Evolutionary conservation across 2,329 filamentous ascomycete genomes (phyloP).

Genomic region (Thielaviopsis populi): DNA sequence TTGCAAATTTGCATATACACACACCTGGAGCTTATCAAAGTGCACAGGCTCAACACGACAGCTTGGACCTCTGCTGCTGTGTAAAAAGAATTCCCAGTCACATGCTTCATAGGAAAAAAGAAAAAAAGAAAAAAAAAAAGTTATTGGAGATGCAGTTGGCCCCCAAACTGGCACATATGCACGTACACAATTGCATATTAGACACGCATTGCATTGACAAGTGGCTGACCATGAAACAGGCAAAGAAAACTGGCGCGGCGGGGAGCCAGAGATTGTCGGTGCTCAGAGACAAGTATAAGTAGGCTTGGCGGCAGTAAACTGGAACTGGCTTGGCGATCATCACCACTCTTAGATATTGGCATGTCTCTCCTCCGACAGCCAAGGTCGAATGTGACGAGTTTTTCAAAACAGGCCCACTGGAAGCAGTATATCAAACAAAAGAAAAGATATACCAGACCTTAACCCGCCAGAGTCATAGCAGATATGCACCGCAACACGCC

Average conservation of each 20-base stretch:
- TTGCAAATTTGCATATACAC: not conserved
- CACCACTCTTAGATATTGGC: not conserved
- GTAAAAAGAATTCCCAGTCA: not conserved
- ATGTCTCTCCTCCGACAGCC: not conserved
- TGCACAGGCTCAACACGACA: too few species aligned
- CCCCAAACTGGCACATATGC: not conserved
- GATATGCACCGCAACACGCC: too few species aligned
- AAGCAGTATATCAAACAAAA: not conserved
- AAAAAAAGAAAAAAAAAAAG: too few species aligned
- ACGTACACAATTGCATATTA: not conserved
- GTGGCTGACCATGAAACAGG: not conserved
- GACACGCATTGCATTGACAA: not conserved
- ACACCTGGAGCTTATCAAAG: not conserved
- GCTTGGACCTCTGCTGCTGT: too few species aligned
- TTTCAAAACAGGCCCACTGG: not conserved
- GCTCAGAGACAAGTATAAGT: not conserved
- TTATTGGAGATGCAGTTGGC: not conserved
- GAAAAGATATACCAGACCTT: not conserved
- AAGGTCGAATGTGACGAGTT: not conserved
- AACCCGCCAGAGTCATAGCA: not conserved
- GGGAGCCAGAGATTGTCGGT: not conserved
- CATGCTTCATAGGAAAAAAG: not conserved
- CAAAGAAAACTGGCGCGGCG: not conserved
- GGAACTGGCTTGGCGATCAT: not conserved
- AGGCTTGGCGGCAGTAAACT: not conserved